Evolutionary conservation across 495 filamentous ascomycete species (phyloP).

Genomic region (Penicillium diatomitis): DNA sequence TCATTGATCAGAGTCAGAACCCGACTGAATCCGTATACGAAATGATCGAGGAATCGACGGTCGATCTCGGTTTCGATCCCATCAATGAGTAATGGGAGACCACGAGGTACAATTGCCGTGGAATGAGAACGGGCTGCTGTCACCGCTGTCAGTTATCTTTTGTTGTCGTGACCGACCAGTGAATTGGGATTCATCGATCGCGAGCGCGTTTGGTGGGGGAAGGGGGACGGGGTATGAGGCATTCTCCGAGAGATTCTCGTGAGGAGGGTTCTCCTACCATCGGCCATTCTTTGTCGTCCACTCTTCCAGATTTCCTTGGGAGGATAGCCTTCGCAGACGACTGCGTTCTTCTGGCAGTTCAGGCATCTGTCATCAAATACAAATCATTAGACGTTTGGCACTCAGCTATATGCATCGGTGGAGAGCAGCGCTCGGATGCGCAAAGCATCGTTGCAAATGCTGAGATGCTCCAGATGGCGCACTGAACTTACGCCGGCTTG

Average conservation of each 20-base stretch:
- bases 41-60: slow-evolving; percentile 77
- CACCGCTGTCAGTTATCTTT: too few species aligned
- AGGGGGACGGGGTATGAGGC: too few species aligned
- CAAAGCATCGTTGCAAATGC: background rate
- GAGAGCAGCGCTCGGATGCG: background rate
- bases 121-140: slow-evolving; percentile 28
- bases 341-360: slow-evolving; percentile 90
- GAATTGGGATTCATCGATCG: too few species aligned
- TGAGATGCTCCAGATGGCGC: background rate
- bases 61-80: slow-evolving; percentile 82
- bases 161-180: too few species aligned
- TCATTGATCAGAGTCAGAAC: slow-evolving; percentile 80
- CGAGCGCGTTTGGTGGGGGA: background rate
- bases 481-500: slow-evolving; percentile 56
- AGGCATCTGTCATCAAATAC: slow-evolving; percentile 42
- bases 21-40: slow-evolving; percentile 68
- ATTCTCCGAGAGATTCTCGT: background rate
- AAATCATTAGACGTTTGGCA: background rate
- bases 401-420: background rate
- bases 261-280: slow-evolving; percentile 45
- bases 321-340: slow-evolving; percentile 89
- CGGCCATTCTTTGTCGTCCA: slow-evolving; percentile 65
- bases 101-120: slow-evolving; percentile 39
- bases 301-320: slow-evolving; percentile 81
- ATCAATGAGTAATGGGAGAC: slow-evolving; percentile 69